Percentiles rank a stretch among this genome's conserved stretches.
These are phyloP conservation scores for Helicostylum pulchrum DNA, from an alignment of 192 early-diverging fungal species.

Conservation along the genomic window DNA sequence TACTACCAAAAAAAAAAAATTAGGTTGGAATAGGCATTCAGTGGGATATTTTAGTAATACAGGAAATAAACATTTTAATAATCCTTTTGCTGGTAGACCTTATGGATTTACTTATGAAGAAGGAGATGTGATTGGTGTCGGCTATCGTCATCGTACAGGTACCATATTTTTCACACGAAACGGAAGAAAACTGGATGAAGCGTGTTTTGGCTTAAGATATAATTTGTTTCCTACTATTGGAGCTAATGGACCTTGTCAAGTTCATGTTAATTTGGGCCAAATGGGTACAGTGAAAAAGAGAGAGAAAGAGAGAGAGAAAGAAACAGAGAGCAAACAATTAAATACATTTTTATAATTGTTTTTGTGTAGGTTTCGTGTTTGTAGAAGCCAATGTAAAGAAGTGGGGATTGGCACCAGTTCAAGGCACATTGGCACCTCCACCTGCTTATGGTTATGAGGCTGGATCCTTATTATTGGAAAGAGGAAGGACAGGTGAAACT, in stretches of 20 bases:
- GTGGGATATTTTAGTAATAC: slow-evolving; percentile 66
- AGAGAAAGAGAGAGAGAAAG: background rate
- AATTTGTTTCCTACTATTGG: slow-evolving; percentile 68
- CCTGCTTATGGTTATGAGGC: slow-evolving; percentile 67
- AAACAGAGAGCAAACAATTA: background rate
- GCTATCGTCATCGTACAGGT: slow-evolving; percentile 73
- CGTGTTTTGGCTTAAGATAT: slow-evolving; percentile 65
- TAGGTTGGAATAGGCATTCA: slow-evolving; percentile 76
- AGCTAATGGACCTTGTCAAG: slow-evolving; percentile 53
- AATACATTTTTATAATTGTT: background rate
- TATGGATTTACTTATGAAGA: slow-evolving; percentile 65
- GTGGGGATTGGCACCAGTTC: slow-evolving; percentile 73
- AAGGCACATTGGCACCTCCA: slow-evolving; percentile 65
- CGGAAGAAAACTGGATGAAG: slow-evolving; percentile 66
- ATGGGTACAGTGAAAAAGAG: slow-evolving; percentile 11
- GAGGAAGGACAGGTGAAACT: slow-evolving; percentile 12
- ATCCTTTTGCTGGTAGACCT: slow-evolving; percentile 58
- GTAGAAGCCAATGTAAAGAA: slow-evolving; percentile 81
- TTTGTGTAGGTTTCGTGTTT: slow-evolving; percentile 68
- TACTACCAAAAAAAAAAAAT: background rate
- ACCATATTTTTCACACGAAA: slow-evolving; percentile 76
- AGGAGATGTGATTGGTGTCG: slow-evolving; percentile 75
- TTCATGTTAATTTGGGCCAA: slow-evolving; percentile 76
- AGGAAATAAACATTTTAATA: slow-evolving; percentile 66
- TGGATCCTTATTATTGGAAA: slow-evolving; percentile 13